A percentile compares a stretch with the other conserved stretches of the same genome.
phyloP scores from a whole-genome alignment of 306 rosid species.

The Inga oerstediana region DNA sequence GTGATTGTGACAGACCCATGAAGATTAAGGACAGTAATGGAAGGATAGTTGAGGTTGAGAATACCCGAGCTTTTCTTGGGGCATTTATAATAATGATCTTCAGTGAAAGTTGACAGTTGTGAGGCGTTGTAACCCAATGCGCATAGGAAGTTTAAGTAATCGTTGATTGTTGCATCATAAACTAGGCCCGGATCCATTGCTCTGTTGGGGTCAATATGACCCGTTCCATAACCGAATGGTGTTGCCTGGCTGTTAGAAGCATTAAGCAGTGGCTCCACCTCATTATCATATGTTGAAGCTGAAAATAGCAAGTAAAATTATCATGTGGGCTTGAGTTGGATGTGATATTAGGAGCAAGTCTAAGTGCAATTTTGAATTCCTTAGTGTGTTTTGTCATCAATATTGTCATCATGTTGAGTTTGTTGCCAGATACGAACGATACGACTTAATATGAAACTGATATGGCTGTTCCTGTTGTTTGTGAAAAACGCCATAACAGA shows the following conservation, averaged over 20 bases:
- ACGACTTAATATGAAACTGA: background rate
- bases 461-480: background rate
- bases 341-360: background rate
- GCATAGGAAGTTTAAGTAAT: constrained; percentile 74
- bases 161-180: constrained; percentile 59
- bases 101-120: constrained; percentile 51
- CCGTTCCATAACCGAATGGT: constrained; percentile 87
- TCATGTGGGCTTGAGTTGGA: background rate
- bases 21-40: constrained; percentile 77
- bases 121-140: constrained; percentile 62
- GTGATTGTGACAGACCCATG: constrained; percentile 52
- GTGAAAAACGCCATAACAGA: background rate
- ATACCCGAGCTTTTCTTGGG: constrained; percentile 37
- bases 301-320: constrained; percentile 30
- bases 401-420: background rate
- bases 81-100: constrained; percentile 50
- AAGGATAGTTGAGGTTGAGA: constrained; percentile 77
- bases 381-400: background rate
- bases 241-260: constrained; percentile 59
- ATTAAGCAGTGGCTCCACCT: constrained; percentile 54
- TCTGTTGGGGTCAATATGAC: constrained; percentile 72
- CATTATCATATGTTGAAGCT: constrained; percentile 67
- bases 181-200: constrained; percentile 93
- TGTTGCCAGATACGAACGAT: background rate
- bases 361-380: background rate